A percentile compares a stretch with the other conserved stretches of the same genome.
phyloP scores from a whole-genome alignment of 352 stramenopile genomes.

The Phytophthora quininea region DNA sequence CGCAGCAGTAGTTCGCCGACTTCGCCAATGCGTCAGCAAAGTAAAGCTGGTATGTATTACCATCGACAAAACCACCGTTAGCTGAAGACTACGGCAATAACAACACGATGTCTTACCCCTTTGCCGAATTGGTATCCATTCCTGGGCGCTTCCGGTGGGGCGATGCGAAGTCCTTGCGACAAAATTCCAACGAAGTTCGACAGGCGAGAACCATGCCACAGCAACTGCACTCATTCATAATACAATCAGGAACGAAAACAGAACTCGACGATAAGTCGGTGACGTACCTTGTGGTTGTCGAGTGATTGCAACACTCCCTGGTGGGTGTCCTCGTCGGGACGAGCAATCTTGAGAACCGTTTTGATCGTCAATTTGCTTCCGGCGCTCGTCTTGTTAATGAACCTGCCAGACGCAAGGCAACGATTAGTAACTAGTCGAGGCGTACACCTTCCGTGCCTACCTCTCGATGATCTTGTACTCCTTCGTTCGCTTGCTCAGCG shows the following conservation, averaged over 20 bases:
- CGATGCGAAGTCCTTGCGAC: slow-evolving; percentile 68
- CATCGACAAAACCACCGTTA: not conserved
- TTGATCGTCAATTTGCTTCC: slow-evolving; percentile 54
- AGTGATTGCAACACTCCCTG: slow-evolving; percentile 43
- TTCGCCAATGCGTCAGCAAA: slow-evolving; percentile 72
- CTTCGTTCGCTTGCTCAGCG: slow-evolving; percentile 33
- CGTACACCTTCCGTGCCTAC: slow-evolving; percentile 13
- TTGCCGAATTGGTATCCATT: slow-evolving; percentile 81
- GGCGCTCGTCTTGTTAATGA: slow-evolving; percentile 56
- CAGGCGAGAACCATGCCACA: slow-evolving; percentile 65
- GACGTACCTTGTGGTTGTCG: slow-evolving; percentile 59
- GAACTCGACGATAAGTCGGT: too few species aligned
- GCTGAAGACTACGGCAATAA: not conserved
- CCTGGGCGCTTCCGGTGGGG: slow-evolving; percentile 64
- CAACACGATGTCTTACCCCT: slow-evolving; percentile 38
- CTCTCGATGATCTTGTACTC: slow-evolving; percentile 66
- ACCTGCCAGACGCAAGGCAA: slow-evolving; percentile 27
- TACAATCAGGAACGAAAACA: too few species aligned
- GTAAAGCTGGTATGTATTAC: slow-evolving; percentile 48
- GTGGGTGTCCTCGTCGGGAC: slow-evolving; percentile 50
- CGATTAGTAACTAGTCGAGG: too few species aligned
- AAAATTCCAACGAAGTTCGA: slow-evolving; percentile 77
- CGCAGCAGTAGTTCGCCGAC: slow-evolving; percentile 61
- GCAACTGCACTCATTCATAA: slow-evolving; percentile 24
- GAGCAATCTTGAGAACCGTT: slow-evolving; percentile 56